These are phyloP conservation scores for Candida suzukii DNA, from an alignment of 805 yeast genomes.

Conservation along the genomic window DNA sequence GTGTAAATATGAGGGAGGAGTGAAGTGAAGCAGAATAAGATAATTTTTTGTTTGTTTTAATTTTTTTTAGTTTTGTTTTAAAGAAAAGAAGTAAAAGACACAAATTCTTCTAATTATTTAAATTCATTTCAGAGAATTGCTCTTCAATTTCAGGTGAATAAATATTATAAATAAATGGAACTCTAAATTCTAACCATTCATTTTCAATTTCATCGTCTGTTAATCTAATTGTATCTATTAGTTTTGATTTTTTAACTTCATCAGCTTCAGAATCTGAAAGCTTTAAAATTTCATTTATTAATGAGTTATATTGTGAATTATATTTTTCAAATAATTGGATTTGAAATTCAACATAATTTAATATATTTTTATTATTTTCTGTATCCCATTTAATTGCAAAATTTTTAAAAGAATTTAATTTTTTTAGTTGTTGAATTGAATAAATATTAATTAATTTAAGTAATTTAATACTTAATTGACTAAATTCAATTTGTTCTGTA, in stretches of 20 bases:
- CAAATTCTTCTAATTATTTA: too few relatives aligned
- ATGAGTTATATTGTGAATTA: constrained; percentile 2
- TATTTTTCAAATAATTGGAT: constrained; percentile 7
- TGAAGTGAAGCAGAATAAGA: too few relatives aligned
- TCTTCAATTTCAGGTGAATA: background rate
- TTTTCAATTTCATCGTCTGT: background rate
- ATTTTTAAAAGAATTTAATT: constrained; percentile 7
- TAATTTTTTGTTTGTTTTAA: too few relatives aligned
- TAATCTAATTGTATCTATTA: background rate
- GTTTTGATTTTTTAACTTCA: background rate
- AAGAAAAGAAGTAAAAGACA: too few relatives aligned
- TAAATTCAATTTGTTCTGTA: constrained; percentile 7
- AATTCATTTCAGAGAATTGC: background rate
- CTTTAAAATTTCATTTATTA: background rate
- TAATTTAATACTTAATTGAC: constrained; percentile 7
- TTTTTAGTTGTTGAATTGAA: constrained; percentile 4
- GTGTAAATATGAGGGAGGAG: too few relatives aligned
- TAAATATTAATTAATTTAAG: constrained; percentile 8
- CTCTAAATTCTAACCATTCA: constrained; percentile 1
- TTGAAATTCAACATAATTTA: constrained; percentile 12
- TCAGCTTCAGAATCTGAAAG: too few relatives aligned
- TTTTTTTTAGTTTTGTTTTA: too few relatives aligned
- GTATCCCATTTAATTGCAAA: constrained; percentile 9
- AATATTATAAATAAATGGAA: background rate
- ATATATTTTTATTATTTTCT: constrained; percentile 11